A percentile compares a stretch with the other conserved stretches of the same genome.
These are phyloP conservation scores for Pseudogymnoascus sp. DNA, from an alignment of 2,329 filamentous ascomycete genomes.

Conservation along the genomic window DNA sequence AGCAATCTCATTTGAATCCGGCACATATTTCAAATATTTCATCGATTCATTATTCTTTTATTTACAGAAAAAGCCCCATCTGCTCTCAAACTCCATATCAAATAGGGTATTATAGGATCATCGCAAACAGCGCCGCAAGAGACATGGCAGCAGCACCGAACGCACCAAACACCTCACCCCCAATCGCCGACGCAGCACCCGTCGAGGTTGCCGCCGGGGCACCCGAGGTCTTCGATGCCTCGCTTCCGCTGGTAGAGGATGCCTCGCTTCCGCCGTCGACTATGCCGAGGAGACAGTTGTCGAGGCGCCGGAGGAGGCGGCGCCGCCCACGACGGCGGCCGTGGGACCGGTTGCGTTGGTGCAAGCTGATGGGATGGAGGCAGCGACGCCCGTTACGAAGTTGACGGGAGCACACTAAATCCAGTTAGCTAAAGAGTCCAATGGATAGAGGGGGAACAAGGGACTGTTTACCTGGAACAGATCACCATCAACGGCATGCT, in stretches of 20 bases:
- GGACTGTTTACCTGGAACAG: constrained; percentile 45
- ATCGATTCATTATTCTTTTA: background rate
- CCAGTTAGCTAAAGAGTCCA: background rate
- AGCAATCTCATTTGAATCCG: background rate
- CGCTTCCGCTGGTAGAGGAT: background rate
- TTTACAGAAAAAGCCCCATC: background rate
- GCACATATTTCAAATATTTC: background rate
- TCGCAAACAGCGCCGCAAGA: background rate
- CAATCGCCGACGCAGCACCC: background rate
- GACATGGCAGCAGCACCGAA: background rate
- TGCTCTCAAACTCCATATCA: background rate
- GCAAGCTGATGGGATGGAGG: constrained; percentile 29
- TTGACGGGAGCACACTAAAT: constrained; percentile 48
- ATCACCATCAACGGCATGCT: constrained; percentile 46
- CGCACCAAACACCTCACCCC: background rate
- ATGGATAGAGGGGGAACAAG: background rate
- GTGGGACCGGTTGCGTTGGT: constrained; percentile 34
- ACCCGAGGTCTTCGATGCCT: background rate
- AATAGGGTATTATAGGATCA: background rate
- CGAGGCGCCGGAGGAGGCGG: background rate
- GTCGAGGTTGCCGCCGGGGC: background rate
- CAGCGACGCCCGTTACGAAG: constrained; percentile 42
- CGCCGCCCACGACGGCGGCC: background rate
- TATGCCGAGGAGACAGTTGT: background rate
- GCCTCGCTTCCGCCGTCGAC: background rate